Base-by-base conservation (phyloP, 805 yeast species). In the Grigorovia transvaalensis region DNA sequence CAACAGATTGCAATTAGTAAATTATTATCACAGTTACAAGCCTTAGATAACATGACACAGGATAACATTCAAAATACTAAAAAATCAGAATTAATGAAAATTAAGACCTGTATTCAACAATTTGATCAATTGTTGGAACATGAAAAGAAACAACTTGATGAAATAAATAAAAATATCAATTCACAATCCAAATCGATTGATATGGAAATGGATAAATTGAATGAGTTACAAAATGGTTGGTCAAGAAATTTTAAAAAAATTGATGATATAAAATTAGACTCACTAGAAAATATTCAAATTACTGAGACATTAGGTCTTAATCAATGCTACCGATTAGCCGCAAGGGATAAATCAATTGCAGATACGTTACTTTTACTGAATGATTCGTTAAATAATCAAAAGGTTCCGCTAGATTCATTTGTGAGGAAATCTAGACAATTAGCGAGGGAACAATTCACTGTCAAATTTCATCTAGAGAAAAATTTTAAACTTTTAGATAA, bases 311-410 rank as follows among this genome's bases (percentile, higher is more conserved):
- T 72, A 0, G 81, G 76, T 1, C 73, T 76, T 51, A 74, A 77
- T 52, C 95, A 87, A 51, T 50, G 65, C n/a, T 63, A 64, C 44
- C 51, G 54, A 19, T 69, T 84, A 1, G 78, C 79, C 0, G 76
- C 89, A 18, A 82, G 79, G 43, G 86, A 85, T 50, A 74, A 76
- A 54, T 86, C 95, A 1, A 75, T 82, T n/a, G 77, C 77, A 33
- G 96, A 90, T 61, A 73, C 90, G 0, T 70, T 80, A 6, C 73
- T 77, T 52, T 73, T 80, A 11, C 70, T 89, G 9, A 49, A 57
- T 11, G 51, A 57, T 27, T 35, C 63, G 46, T 50, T 64, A 17
- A 58, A 56, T 50, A 51, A 57, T 17, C 59, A 57, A 17, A 40
- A 45, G 4, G 45, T 66, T 9, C 40, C 58, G 6, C 50, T 65